Evolutionary conservation across 768 basidiomycete genomes (phyloP).

Genomic region (Xerocomus potaroensis): DNA sequence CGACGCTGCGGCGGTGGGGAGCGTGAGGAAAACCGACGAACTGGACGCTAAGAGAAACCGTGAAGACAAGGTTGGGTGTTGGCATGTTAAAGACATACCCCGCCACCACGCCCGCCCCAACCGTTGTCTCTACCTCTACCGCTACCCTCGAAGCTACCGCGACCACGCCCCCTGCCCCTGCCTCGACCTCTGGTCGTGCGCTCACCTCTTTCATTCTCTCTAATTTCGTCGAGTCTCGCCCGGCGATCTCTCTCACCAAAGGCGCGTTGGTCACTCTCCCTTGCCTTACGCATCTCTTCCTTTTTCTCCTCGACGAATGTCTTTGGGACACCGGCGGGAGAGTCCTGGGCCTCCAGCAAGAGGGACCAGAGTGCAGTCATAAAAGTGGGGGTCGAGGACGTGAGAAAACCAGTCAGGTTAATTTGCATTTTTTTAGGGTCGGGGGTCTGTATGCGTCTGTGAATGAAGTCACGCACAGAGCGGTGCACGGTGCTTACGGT

Average conservation of each 20-base stretch:
- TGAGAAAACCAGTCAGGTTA: slow-evolving; percentile 88
- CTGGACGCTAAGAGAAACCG: slow-evolving; percentile 33
- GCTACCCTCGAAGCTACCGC: slow-evolving; percentile 47
- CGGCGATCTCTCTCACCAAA: slow-evolving; percentile 72
- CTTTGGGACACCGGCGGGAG: slow-evolving; percentile 83
- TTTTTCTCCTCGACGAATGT: slow-evolving; percentile 93
- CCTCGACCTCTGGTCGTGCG: slow-evolving; percentile 50
- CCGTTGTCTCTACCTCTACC: slow-evolving; percentile 52
- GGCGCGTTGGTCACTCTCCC: slow-evolving; percentile 57
- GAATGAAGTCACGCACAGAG: not conserved
- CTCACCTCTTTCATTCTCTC: slow-evolving; percentile 53
- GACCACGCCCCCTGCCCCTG: slow-evolving; percentile 52
- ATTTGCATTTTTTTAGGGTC: slow-evolving; percentile 98
- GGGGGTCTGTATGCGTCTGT: slow-evolving; percentile 51
- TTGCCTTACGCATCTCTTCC: slow-evolving; percentile 74
- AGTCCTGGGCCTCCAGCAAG: slow-evolving; percentile 88
- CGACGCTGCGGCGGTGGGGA: slow-evolving; percentile 46
- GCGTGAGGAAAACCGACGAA: slow-evolving; percentile 44
- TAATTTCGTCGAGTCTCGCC: slow-evolving; percentile 61
- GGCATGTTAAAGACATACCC: slow-evolving; percentile 22
- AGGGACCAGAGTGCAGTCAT: slow-evolving; percentile 89
- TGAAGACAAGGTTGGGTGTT: not conserved
- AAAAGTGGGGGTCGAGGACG: slow-evolving; percentile 78
- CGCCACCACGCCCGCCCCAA: slow-evolving; percentile 67
- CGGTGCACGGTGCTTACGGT: slow-evolving; percentile 50